Evolutionary conservation across 352 stramenopile species (phyloP).

Genomic region (Phytopythium helicoides): DNA sequence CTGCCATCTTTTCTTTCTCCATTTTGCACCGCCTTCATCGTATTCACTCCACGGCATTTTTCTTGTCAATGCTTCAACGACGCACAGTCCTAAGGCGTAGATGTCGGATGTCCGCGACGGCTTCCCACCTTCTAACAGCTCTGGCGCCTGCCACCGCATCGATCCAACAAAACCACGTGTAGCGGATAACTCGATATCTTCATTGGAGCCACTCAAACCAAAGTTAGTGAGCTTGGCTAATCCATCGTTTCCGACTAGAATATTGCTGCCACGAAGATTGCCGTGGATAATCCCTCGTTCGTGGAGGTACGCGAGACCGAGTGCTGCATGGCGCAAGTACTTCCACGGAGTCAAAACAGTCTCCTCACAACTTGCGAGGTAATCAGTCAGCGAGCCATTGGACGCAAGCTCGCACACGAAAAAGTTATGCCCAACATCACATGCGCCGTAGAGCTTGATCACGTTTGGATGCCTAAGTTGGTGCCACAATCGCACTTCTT

Average conservation of each 20-base stretch:
- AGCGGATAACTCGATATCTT: not conserved
- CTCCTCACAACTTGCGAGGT: not conserved
- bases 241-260: slow-evolving; percentile 18
- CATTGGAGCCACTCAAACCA: slow-evolving; percentile 8
- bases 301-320: slow-evolving; percentile 12
- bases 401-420: slow-evolving; percentile 13
- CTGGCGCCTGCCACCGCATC: too few relatives aligned
- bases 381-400: slow-evolving; percentile 5
- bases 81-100: too few relatives aligned
- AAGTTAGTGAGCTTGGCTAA: slow-evolving; percentile 25
- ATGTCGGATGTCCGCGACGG: too few relatives aligned
- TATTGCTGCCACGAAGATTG: slow-evolving; percentile 26
- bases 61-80: too few relatives aligned
- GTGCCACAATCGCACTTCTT: slow-evolving; percentile 1
- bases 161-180: not conserved
- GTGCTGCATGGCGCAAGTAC: slow-evolving; percentile 7
- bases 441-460: slow-evolving; percentile 18
- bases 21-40: too few relatives aligned
- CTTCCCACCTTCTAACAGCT: too few relatives aligned
- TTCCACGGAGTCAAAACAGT: slow-evolving; percentile 1
- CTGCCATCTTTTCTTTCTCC: too few relatives aligned
- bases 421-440: slow-evolving; percentile 7
- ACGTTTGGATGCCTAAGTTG: slow-evolving; percentile 17
- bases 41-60: too few relatives aligned
- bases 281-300: slow-evolving; percentile 14